A percentile compares a stretch with the other conserved stretches of the same genome.
Evolutionary conservation across 2,329 filamentous ascomycete species (phyloP).

Genomic region (Fusarium dimerum): DNA sequence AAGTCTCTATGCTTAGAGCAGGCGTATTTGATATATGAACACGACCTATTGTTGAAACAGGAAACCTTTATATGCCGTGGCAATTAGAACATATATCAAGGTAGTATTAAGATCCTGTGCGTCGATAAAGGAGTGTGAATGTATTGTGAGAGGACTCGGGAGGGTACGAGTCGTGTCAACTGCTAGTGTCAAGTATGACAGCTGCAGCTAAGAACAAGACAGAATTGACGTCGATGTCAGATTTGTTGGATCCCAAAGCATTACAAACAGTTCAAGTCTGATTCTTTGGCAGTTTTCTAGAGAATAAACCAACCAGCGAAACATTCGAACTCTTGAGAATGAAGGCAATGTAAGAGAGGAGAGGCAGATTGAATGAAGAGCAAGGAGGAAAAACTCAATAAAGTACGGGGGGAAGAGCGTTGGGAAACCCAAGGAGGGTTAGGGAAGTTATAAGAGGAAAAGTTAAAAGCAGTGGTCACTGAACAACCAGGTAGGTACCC

Average conservation of each 20-base stretch:
- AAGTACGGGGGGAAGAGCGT: background rate
- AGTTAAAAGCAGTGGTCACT: background rate
- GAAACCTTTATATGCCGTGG: background rate
- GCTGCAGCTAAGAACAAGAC: slow-evolving; percentile 10
- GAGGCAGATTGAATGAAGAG: background rate
- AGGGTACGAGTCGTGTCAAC: slow-evolving; percentile 17
- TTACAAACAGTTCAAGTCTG: background rate
- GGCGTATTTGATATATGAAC: background rate
- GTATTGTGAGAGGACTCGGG: slow-evolving; percentile 6
- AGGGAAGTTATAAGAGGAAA: background rate
- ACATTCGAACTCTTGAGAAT: background rate
- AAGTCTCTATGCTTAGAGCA: background rate
- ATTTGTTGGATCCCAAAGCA: background rate
- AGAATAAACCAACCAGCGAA: background rate
- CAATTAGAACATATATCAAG: background rate
- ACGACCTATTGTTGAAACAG: background rate
- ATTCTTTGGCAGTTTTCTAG: background rate
- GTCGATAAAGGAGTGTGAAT: background rate
- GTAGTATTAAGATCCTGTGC: background rate
- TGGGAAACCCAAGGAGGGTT: background rate
- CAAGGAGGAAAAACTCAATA: background rate
- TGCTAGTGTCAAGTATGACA: slow-evolving; percentile 10
- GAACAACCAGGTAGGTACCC: background rate
- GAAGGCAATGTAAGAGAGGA: background rate
- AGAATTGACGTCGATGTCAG: background rate